phyloP scores from a whole-genome alignment of 306 rosid species.

The Cicer arietinum region DNA sequence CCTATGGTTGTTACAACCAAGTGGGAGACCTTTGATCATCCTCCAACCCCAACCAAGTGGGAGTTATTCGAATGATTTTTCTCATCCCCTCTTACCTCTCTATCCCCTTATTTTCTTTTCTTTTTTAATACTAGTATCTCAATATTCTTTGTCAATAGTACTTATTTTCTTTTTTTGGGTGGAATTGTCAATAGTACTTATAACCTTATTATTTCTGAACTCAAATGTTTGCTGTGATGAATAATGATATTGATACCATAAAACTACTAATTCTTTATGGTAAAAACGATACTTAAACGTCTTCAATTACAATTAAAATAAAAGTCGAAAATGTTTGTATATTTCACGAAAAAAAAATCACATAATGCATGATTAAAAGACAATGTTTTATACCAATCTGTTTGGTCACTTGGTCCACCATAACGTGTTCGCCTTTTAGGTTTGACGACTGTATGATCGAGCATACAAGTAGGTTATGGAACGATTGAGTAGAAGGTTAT shows the following conservation, averaged over 20 bases:
- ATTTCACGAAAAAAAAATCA: background rate
- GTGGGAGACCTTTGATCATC: slow-evolving; percentile 79
- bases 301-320: slow-evolving; percentile 15
- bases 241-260: background rate
- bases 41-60: slow-evolving; percentile 42
- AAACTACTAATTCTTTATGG: background rate
- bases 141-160: slow-evolving; percentile 25
- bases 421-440: no score
- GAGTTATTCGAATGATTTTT: slow-evolving; percentile 47
- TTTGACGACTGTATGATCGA: no score
- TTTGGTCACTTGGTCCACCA: no score
- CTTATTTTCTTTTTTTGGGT: background rate
- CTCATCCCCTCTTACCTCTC: background rate
- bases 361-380: no score
- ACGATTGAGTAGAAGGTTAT: no score
- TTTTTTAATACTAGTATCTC: background rate
- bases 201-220: slow-evolving; percentile 5
- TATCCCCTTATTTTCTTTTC: background rate
- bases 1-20: slow-evolving; percentile 70
- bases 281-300: background rate
- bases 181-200: slow-evolving; percentile 21
- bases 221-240: slow-evolving; percentile 32
- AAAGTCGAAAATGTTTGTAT: slow-evolving; percentile 29
- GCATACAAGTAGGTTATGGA: no score
- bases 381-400: no score